Percentiles rank a stretch among this genome's conserved stretches.
Conservation (phyloP, 352 stramenopile species). For the Phytopythium montanum region DNA sequence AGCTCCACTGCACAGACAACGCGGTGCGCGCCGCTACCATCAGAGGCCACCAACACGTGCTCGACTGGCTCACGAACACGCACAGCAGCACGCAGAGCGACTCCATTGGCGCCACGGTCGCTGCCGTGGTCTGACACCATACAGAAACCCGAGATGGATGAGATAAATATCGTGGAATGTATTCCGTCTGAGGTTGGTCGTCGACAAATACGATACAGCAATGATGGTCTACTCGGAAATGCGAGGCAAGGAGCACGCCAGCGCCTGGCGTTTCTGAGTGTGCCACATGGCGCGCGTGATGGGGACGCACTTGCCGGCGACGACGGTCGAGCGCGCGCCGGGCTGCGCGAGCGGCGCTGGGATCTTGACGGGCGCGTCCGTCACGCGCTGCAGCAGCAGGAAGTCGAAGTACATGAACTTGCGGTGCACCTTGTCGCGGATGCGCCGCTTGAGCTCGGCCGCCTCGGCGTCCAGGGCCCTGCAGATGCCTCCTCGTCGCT, state of each 20-base stretch:
- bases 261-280: conserved; percentile 15
- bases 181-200: too few relatives aligned
- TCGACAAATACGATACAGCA: too few relatives aligned
- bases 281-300: conserved; percentile 65
- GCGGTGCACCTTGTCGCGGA: conserved; percentile 39
- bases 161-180: neutral
- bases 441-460: conserved; percentile 56
- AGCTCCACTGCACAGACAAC: neutral
- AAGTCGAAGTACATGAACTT: conserved; percentile 53
- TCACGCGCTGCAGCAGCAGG: conserved; percentile 52
- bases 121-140: neutral
- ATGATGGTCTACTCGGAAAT: neutral
- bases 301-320: conserved; percentile 55
- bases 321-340: conserved; percentile 26
- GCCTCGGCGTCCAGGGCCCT: conserved; percentile 22
- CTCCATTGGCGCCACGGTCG: neutral
- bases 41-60: neutral
- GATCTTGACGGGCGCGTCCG: conserved; percentile 48
- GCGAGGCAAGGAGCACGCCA: neutral
- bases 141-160: too few relatives aligned
- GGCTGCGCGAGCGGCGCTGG: conserved; percentile 29
- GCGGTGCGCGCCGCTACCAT: neutral
- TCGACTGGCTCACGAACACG: neutral
- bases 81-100: neutral
- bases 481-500: conserved; percentile 8